Evolutionary conservation across 257 asterid species (phyloP), one percentile per base, ranked within the genome.

Genomic region (Eustoma russellianum): DNA sequence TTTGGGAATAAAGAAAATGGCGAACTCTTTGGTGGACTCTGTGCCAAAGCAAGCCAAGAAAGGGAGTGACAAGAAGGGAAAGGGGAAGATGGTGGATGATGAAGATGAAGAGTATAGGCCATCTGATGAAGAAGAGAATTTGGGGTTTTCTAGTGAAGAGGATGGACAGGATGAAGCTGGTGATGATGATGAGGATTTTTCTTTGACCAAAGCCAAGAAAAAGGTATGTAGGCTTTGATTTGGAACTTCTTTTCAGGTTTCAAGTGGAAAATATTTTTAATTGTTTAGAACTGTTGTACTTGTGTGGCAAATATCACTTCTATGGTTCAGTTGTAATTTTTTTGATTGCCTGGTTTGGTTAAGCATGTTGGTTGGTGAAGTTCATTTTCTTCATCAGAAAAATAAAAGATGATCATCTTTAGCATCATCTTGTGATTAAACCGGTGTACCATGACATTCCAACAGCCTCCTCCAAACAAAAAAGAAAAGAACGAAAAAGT

Each of bases 51-150:
- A 69, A 45, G 66, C 66, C 46, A 81, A 75, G 11, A 79, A 54
- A 69, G 56, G 40, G 12, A 52, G 10, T 48, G 83, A 65, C 28
- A 66, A 52, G 55, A 84, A 76, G 40, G 49, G 48, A 78, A 57
- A 62, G n/a, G 91, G 88, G 16, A 90, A 82, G 78, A 76, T 74
- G 64, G 56, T 69, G 61, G 73, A 13, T 35, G 80, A 80, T 35
- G 96, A 82, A 57, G 97, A 85, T 52, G 96, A 91, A 48, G 98
- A 90, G 59, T 87, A 90, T 51, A 71, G 65, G 48, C 95, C 96
- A 13, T 65, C 72, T 14, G 74, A 76, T 48, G 84, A 69, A 10
- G 80, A 76, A 28, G 84, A 75, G 30, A 83, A 57, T 43, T 35
- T 43, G 49, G 67, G 62, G 61, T 73, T 71, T 66, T 77, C 94